Evolutionary conservation across 2,329 filamentous ascomycete genomes (phyloP).

Genomic region (Zymoseptoria crescenta): DNA sequence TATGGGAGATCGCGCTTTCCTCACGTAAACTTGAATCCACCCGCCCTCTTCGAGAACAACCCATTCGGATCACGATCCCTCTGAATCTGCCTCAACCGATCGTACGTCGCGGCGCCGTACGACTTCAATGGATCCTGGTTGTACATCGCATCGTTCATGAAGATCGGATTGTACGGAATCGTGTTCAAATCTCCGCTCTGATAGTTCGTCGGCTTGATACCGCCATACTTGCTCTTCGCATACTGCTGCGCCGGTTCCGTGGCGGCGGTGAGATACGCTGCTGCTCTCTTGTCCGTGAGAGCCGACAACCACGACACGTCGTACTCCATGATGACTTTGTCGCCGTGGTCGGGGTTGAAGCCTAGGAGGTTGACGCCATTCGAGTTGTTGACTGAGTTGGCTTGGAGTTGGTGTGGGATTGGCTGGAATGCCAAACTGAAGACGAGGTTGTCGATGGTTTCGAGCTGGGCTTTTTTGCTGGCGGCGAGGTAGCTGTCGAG

Average conservation of each 20-base stretch:
- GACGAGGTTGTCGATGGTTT: constrained; percentile 10
- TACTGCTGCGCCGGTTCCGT: constrained; percentile 16
- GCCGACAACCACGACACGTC: constrained; percentile 15
- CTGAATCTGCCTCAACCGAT: constrained; percentile 14
- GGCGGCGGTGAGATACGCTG: constrained; percentile 11
- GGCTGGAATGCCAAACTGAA: constrained; percentile 18
- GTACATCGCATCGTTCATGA: constrained; percentile 23
- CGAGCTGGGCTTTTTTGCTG: constrained; percentile 4
- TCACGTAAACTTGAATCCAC: constrained; percentile 16
- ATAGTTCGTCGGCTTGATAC: constrained; percentile 16
- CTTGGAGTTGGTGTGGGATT: constrained; percentile 12
- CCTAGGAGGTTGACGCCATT: constrained; percentile 17
- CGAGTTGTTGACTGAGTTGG: constrained; percentile 10
- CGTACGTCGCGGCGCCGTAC: constrained; percentile 14
- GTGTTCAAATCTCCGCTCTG: constrained; percentile 10
- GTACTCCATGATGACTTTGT: constrained; percentile 20
- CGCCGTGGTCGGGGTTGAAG: constrained; percentile 10
- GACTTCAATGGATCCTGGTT: constrained; percentile 17
- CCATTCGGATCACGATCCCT: constrained; percentile 16
- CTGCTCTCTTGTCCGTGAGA: constrained; percentile 10
- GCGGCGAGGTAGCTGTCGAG: constrained; percentile 13
- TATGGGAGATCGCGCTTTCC: neutral
- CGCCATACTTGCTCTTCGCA: constrained; percentile 11
- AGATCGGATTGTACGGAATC: constrained; percentile 16
- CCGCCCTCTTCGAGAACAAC: constrained; percentile 15